Base-by-base conservation (phyloP, 371 early-diverging fungal species). In the Mucor circinelloides region DNA sequence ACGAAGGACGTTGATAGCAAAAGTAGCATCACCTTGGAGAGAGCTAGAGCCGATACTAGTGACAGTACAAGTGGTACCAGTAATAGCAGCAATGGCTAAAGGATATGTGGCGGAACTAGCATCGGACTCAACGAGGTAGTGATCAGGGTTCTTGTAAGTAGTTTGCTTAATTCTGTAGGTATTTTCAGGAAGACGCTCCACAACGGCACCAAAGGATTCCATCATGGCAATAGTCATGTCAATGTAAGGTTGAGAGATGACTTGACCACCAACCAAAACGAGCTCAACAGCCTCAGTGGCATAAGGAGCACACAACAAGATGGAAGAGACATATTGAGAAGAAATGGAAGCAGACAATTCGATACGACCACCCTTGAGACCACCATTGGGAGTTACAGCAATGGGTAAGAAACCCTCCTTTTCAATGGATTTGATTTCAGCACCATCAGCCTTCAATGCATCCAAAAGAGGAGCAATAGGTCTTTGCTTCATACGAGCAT, bases 191-290 rank as follows among this genome's bases (percentile, higher is more conserved):
- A 91, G 76, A 25, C 91, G 87, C 67, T 90, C 85, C 36, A 97
- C 96, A 0, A 83, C 60, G 60, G 94, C 86, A 48, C 99, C 98
- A 75, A 98, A 98, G 4, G 92, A 89, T 66, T 86, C 85, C 99
- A 98, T 98, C 98, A 98, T 97, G 55, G 95, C 89, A 54, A 95
- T 91, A 1, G 99, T 98, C 98, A 98, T 97, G 76, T 98, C 98
- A 71, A 98, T 98, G 79, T 98, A 98, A 13, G 94, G 96, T 75
- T 96, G 96, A 36, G 96, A 96, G 57, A 98, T 94, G n/a, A 97
- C 97, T 63, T 94, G 90, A 48, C 93, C 97, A 60, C 97, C 98
- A 1, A 89, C 87, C 56, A 98, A 81, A 38, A 86, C 91, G 57
- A 98, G 83, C 19, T 90, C 91, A 17, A 97, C 94, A 0, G 91